phyloP scores from a whole-genome alignment of 2,329 filamentous ascomycete species.

The Apiospora phragmitis region DNA sequence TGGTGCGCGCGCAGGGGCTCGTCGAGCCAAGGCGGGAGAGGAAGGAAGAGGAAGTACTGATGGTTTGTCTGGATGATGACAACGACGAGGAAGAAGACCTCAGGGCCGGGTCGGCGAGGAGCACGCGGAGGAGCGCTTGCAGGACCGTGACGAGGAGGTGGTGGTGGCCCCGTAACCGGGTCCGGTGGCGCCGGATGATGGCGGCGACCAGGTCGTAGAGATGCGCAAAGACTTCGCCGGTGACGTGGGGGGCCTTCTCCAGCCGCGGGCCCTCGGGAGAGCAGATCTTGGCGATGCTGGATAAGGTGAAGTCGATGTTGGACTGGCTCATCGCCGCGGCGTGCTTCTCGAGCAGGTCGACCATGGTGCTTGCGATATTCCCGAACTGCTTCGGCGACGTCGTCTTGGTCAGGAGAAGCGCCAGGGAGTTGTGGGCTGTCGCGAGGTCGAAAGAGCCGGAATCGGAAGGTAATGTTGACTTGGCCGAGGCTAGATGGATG shows the following conservation, averaged over 20 bases:
- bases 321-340: conserved; percentile 55
- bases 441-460: conserved; percentile 23
- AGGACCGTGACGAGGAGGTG: conserved; percentile 57
- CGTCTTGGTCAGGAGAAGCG: conserved; percentile 22
- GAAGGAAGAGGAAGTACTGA: conserved; percentile 12
- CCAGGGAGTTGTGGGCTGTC: conserved; percentile 25
- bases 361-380: conserved; percentile 26
- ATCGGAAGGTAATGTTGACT: not conserved
- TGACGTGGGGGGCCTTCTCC: conserved; percentile 23
- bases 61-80: conserved; percentile 17
- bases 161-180: conserved; percentile 62
- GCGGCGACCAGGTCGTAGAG: conserved; percentile 56
- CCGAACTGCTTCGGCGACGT: conserved; percentile 29
- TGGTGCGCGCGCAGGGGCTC: conserved; percentile 39
- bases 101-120: conserved; percentile 42
- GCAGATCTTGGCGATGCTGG: conserved; percentile 41
- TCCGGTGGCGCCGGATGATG: conserved; percentile 59
- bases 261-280: conserved; percentile 23
- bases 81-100: too few relatives aligned
- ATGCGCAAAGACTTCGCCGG: conserved; percentile 42
- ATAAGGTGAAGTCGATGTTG: conserved; percentile 56
- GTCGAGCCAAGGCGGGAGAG: conserved; percentile 38
- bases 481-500: not conserved
- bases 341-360: conserved; percentile 50
- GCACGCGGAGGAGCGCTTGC: conserved; percentile 55